Evolutionary conservation across 352 stramenopile genomes (phyloP).

Genomic region (Phytopythium sindhum): DNA sequence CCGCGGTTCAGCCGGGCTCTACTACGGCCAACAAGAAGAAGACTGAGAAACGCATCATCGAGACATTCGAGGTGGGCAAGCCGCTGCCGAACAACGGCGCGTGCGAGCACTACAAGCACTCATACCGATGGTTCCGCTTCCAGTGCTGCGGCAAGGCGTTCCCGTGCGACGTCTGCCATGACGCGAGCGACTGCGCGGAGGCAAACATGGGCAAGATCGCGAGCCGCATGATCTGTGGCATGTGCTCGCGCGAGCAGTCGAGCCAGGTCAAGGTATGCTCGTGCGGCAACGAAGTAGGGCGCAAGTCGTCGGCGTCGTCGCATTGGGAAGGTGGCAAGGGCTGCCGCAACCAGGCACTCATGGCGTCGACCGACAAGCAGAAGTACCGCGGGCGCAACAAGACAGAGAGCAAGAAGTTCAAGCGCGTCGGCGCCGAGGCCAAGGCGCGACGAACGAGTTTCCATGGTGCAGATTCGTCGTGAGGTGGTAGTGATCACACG

Average conservation of each 20-base stretch:
- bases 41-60: constrained; percentile 29
- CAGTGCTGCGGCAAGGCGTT: constrained; percentile 83
- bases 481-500: not conserved
- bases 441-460: constrained; percentile 35
- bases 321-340: constrained; percentile 81
- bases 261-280: constrained; percentile 70
- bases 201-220: constrained; percentile 76
- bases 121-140: constrained; percentile 80
- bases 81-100: constrained; percentile 63
- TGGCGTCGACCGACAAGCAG: constrained; percentile 66
- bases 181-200: constrained; percentile 60
- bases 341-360: constrained; percentile 56
- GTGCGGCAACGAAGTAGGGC: constrained; percentile 68
- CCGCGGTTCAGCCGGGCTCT: not conserved
- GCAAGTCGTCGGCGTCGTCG: constrained; percentile 34
- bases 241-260: constrained; percentile 81
- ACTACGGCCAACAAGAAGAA: constrained; percentile 25
- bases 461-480: not conserved
- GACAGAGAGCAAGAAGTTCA: constrained; percentile 79
- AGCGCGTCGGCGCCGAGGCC: constrained; percentile 58
- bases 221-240: constrained; percentile 78
- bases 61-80: constrained; percentile 65
- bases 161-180: constrained; percentile 80
- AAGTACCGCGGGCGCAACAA: constrained; percentile 78
- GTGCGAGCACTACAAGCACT: constrained; percentile 82